Percentiles rank a stretch among this genome's conserved stretches.
Conservation (phyloP, 2,329 filamentous ascomycete species). For the Colletotrichum sp. region DNA sequence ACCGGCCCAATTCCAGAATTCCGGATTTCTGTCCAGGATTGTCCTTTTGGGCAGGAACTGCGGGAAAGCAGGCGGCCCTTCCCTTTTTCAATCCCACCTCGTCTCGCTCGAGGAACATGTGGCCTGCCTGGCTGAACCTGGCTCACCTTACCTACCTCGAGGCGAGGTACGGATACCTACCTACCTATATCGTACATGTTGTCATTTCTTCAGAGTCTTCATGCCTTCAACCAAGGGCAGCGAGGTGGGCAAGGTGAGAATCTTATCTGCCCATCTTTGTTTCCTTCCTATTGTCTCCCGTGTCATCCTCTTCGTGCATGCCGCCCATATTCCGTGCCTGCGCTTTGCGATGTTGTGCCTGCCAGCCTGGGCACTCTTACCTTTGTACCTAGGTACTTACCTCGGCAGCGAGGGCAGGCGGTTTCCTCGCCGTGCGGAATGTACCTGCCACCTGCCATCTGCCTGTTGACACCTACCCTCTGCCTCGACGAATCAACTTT, state of each 20-base stretch:
- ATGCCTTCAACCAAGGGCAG: neutral
- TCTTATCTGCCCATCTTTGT: neutral
- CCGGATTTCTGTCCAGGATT: constrained; percentile 14
- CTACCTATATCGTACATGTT: neutral
- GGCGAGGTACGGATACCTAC: neutral
- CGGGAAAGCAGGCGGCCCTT: constrained; percentile 12
- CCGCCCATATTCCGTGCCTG: neutral
- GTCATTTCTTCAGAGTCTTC: neutral
- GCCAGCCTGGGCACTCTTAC: neutral
- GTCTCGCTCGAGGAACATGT: neutral
- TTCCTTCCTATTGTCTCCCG: neutral
- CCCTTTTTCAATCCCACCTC: constrained; percentile 2
- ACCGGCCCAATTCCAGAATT: constrained; percentile 14
- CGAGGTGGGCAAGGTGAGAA: neutral
- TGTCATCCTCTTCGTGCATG: neutral
- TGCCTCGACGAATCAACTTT: neutral
- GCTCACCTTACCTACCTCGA: neutral
- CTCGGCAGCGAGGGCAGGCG: neutral
- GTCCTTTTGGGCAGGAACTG: neutral
- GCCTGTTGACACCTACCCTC: neutral
- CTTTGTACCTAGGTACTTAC: neutral
- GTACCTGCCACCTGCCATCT: neutral
- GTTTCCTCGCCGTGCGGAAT: neutral
- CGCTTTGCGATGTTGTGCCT: neutral
- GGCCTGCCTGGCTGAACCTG: neutral